Evolutionary conservation across 164 flowering plant genomes (phyloP).

Genomic region (Stephania cephalantha): DNA sequence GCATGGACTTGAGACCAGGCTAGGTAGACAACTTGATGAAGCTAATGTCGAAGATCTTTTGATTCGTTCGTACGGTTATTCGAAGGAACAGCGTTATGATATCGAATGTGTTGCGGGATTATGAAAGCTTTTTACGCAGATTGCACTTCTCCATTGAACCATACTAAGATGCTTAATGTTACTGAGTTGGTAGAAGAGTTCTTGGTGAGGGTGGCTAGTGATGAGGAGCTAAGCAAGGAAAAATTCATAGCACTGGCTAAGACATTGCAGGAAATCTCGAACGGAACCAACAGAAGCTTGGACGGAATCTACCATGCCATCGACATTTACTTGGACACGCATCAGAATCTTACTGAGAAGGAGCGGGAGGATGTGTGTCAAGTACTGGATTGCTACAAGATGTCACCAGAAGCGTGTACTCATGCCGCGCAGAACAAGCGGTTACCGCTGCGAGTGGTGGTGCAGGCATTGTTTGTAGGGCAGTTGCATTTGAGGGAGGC

Average conservation of each 20-base stretch:
- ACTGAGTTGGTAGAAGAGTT: constrained; percentile 53
- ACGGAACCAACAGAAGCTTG: constrained; percentile 23
- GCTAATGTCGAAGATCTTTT: constrained; percentile 50
- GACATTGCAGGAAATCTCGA: constrained; percentile 32
- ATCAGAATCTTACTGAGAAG: constrained; percentile 41
- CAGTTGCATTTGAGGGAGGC: constrained; percentile 55
- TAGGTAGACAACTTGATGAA: constrained; percentile 53
- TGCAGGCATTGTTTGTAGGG: constrained; percentile 53
- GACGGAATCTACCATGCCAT: constrained; percentile 73
- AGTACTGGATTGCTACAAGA: constrained; percentile 48
- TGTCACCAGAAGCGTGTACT: constrained; percentile 55
- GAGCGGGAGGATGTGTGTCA: constrained; percentile 64
- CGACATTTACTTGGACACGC: constrained; percentile 52
- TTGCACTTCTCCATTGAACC: constrained; percentile 17
- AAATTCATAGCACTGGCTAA: constrained; percentile 41
- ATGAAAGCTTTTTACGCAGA: constrained; percentile 43
- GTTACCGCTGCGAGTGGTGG: constrained; percentile 55
- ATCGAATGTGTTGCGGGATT: constrained; percentile 48
- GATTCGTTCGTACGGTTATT: constrained; percentile 45
- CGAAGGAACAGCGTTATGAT: constrained; percentile 41
- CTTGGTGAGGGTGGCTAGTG: constrained; percentile 46
- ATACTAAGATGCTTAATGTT: constrained; percentile 34
- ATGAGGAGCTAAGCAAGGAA: constrained; percentile 33
- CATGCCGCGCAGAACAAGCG: constrained; percentile 64
- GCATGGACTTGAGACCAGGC: constrained; percentile 44